Evolutionary conservation across 148 eudicot species (phyloP), one percentile per base, ranked within the genome.

Genomic region (Diospyros lotus): DNA sequence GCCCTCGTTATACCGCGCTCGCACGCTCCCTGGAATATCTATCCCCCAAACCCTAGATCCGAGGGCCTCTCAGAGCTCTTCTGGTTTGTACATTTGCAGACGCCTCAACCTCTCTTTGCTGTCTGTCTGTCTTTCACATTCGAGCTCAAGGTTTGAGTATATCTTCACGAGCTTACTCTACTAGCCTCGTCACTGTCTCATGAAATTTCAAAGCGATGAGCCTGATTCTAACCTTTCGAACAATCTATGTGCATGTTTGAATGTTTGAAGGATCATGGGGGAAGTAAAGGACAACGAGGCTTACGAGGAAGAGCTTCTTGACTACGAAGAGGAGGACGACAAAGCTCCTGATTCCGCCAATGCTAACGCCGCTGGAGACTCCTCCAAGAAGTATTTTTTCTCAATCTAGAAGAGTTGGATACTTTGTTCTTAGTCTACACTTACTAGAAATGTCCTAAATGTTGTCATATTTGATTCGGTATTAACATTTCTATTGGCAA

Each of bases 271-370:
- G 74, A 56, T 17, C 62, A 87, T 87, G 90, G 90, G 81, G 42
- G 87, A 87, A 58, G 73, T 74, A 1, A 84, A 75, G 80, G 90
- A 84, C 72, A 82, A 76, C 86, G 88, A 87, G 6, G 90, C 77
- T 12, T 87, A 87, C 76, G 90, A 84, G 50, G 90, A 87, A 64
- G 90, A 87, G 83, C 86, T 87, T 44, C 82, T 87, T 69, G 90
- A 87, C 74, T 87, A 87, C 78, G 90, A 87, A 50, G 90, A 87
- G 42, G 90, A 87, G 62, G 89, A 86, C 56, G 87, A 87, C 10
- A 87, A 87, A 46, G 86, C 83, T 28, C 87, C 80, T 62, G 88
- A 87, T 40, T 80, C 83, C 13, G 81, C 68, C 58, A 78, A 66
- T 68, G 81, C 71, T 14, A 87, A 84, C 67, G 54, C 83, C 74